phyloP scores from a whole-genome alignment of 2,329 filamentous ascomycete species.

The Penicillium oxalicum region DNA sequence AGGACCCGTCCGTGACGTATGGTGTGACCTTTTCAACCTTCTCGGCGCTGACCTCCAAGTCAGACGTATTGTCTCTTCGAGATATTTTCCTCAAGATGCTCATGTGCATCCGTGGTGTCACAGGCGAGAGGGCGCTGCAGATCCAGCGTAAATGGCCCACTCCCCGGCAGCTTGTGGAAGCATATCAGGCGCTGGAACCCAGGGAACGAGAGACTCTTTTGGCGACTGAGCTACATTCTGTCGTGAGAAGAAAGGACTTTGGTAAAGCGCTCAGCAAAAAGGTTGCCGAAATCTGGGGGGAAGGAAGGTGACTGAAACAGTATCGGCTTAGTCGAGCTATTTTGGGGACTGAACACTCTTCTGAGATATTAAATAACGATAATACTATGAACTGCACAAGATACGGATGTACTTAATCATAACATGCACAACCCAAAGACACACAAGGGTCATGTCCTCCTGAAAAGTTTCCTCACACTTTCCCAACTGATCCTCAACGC shows the following conservation, averaged over 20 bases:
- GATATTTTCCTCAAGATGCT: constrained; percentile 80
- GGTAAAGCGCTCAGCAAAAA: constrained; percentile 60
- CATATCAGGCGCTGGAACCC: constrained; percentile 51
- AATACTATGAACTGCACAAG: not conserved
- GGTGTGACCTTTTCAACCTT: constrained; percentile 67
- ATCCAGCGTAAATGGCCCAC: constrained; percentile 76
- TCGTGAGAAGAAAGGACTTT: constrained; percentile 65
- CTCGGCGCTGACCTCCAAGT: constrained; percentile 67
- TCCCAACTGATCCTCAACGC: constrained; percentile 52
- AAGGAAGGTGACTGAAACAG: constrained; percentile 11
- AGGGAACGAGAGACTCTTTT: constrained; percentile 59
- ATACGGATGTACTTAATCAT: too few relatives aligned
- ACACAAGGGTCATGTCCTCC: constrained; percentile 4
- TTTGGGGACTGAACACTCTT: too few relatives aligned
- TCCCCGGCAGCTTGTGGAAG: constrained; percentile 64
- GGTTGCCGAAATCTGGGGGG: constrained; percentile 67
- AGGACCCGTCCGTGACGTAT: constrained; percentile 44
- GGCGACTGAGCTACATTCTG: constrained; percentile 47
- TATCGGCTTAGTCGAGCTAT: too few relatives aligned
- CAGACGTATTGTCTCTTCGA: constrained; percentile 64
- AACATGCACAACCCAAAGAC: too few relatives aligned
- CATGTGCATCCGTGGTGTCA: constrained; percentile 71
- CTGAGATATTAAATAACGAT: not conserved
- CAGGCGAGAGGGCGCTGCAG: constrained; percentile 70
- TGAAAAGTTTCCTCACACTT: constrained; percentile 16